phyloP scores from a whole-genome alignment of 2,329 filamentous ascomycete species.

The Acephala macrosclerotiorum region DNA sequence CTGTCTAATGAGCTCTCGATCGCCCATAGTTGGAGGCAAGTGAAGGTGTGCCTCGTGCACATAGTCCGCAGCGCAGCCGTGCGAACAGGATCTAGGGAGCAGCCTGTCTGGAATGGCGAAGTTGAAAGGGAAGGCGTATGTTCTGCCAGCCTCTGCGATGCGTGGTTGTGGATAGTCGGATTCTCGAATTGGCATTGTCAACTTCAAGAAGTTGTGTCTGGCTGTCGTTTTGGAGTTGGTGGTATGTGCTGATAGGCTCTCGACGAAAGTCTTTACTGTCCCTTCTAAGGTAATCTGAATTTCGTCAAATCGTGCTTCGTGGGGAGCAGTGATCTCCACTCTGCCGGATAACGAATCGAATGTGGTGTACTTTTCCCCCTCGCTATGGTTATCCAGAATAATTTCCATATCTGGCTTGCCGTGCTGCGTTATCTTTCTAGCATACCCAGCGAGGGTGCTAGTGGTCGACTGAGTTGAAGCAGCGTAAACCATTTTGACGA shows the following conservation, averaged over 20 bases:
- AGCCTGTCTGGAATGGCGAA: conserved; percentile 44
- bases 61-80: conserved; percentile 34
- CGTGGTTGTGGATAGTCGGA: conserved; percentile 40
- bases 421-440: conserved; percentile 33
- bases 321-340: conserved; percentile 40
- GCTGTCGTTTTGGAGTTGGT: conserved; percentile 37
- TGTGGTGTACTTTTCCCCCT: conserved; percentile 41
- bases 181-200: conserved; percentile 44
- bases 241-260: conserved; percentile 38
- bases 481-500: conserved; percentile 36
- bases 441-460: conserved; percentile 37
- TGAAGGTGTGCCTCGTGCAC: conserved; percentile 43
- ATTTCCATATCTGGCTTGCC: conserved; percentile 40
- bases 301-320: conserved; percentile 42
- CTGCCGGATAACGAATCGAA: conserved; percentile 40
- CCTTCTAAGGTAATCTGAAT: conserved; percentile 44
- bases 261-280: conserved; percentile 39
- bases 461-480: conserved; percentile 36
- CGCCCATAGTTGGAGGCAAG: conserved; percentile 43
- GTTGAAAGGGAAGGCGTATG: conserved; percentile 43
- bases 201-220: conserved; percentile 42
- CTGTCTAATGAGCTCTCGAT: conserved; percentile 26
- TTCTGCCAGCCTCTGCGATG: conserved; percentile 41
- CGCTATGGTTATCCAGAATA: conserved; percentile 36
- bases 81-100: conserved; percentile 41